phyloP scores from a whole-genome alignment of 2,329 filamentous ascomycete species.

The Epichloe festucae region DNA sequence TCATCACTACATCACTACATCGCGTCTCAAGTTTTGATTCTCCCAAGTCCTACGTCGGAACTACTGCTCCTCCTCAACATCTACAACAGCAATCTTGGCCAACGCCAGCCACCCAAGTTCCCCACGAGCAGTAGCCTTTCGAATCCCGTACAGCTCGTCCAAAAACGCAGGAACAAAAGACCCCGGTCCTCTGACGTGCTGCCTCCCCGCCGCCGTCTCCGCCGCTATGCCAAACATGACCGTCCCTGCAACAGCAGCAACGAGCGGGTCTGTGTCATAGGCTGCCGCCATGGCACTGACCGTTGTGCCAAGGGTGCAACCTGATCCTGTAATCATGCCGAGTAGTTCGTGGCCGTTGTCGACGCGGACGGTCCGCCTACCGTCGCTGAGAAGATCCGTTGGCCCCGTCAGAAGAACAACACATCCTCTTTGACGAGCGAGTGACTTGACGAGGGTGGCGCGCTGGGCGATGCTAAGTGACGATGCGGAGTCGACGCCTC shows the following conservation, averaged over 20 bases:
- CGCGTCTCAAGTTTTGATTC: no score
- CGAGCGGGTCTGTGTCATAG: constrained; percentile 48
- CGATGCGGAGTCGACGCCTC: constrained; percentile 71
- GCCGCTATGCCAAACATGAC: constrained; percentile 66
- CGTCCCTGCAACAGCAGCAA: constrained; percentile 59
- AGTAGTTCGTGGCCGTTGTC: constrained; percentile 65
- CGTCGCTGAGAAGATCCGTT: constrained; percentile 68
- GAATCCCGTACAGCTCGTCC: constrained; percentile 49
- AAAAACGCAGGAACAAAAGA: constrained; percentile 78
- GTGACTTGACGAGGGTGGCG: constrained; percentile 45
- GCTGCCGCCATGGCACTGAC: constrained; percentile 64
- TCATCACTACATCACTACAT: no score
- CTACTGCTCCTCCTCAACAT: constrained; percentile 12
- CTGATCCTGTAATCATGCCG: constrained; percentile 62
- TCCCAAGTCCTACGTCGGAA: no score
- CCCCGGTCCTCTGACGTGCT: constrained; percentile 63
- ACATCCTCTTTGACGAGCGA: constrained; percentile 58
- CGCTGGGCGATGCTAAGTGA: constrained; percentile 42
- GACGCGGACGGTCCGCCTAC: constrained; percentile 51
- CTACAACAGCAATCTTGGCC: constrained; percentile 33
- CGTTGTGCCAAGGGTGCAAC: constrained; percentile 74
- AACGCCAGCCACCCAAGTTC: constrained; percentile 38
- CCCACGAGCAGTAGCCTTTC: constrained; percentile 33
- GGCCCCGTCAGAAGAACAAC: constrained; percentile 74
- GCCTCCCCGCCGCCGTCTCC: constrained; percentile 50